phyloP scores from a whole-genome alignment of 352 stramenopile species.

The Pythium vanterpoolii region DNA sequence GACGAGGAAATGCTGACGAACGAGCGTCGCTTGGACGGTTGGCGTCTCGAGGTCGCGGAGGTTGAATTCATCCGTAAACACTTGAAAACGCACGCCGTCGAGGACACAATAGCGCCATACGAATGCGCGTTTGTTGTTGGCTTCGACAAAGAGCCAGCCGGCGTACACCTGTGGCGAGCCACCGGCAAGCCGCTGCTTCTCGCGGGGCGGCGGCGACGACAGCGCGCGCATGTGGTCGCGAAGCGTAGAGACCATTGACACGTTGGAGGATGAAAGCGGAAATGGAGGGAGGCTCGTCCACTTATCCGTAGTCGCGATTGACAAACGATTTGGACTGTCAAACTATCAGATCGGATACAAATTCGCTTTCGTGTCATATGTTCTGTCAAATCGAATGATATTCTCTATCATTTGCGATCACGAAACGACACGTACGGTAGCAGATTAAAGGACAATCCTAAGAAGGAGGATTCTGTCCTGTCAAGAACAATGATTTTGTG shows the following conservation, averaged over 20 bases:
- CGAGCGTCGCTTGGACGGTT: background rate
- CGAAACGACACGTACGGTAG: constrained; percentile 2
- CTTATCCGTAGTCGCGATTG: background rate
- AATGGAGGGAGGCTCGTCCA: background rate
- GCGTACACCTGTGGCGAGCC: constrained; percentile 18
- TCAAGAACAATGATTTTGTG: no score
- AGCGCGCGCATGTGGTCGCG: background rate
- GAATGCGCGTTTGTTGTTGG: constrained; percentile 31
- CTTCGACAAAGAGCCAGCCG: constrained; percentile 38
- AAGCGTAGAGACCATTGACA: background rate
- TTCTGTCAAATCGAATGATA: background rate
- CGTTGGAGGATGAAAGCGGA: background rate
- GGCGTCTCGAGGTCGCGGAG: background rate
- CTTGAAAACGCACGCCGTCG: constrained; percentile 30
- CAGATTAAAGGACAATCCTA: background rate
- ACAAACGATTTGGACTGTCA: background rate
- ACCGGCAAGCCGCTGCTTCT: constrained; percentile 8
- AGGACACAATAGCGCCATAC: constrained; percentile 42
- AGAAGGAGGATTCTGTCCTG: no score
- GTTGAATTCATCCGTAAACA: constrained; percentile 15
- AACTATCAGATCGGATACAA: background rate
- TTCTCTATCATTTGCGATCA: constrained; percentile 4
- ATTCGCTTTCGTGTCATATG: background rate
- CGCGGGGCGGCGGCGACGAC: constrained; percentile 11
- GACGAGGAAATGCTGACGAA: constrained; percentile 15